phyloP scores from a whole-genome alignment of 805 yeast species.

The Yamadazyma takamatsuzukensis region DNA sequence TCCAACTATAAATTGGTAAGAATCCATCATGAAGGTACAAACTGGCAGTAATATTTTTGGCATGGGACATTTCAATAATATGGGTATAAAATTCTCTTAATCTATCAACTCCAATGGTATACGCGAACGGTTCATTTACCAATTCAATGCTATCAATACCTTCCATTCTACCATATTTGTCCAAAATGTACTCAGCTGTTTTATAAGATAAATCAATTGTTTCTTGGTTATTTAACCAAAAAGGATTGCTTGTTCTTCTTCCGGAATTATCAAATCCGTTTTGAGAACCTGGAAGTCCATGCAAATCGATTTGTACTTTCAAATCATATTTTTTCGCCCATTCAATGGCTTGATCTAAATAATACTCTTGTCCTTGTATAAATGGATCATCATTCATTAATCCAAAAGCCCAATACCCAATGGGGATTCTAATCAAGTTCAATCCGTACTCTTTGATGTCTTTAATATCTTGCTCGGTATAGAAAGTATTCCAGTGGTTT shows the following conservation, averaged over 20 bases:
- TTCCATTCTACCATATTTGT: slow-evolving; percentile 33
- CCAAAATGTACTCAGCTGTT: slow-evolving; percentile 31
- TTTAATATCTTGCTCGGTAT: slow-evolving; percentile 55
- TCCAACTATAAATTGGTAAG: slow-evolving; percentile 52
- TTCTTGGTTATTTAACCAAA: slow-evolving; percentile 29
- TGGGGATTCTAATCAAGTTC: slow-evolving; percentile 68
- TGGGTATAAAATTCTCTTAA: slow-evolving; percentile 24
- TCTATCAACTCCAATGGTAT: slow-evolving; percentile 17
- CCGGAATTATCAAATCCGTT: slow-evolving; percentile 89
- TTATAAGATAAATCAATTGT: slow-evolving; percentile 25
- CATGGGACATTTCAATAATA: slow-evolving; percentile 30
- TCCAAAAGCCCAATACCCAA: slow-evolving; percentile 81
- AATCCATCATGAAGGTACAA: slow-evolving; percentile 69
- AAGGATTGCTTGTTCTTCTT: slow-evolving; percentile 43
- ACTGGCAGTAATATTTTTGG: slow-evolving; percentile 30
- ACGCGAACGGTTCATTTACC: slow-evolving; percentile 38
- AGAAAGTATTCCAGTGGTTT: slow-evolving; percentile 57
- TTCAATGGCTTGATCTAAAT: slow-evolving; percentile 59
- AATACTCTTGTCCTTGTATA: slow-evolving; percentile 63
- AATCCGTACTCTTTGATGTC: slow-evolving; percentile 52
- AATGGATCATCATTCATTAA: slow-evolving; percentile 52
- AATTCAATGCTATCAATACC: slow-evolving; percentile 38
- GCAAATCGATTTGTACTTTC: slow-evolving; percentile 73
- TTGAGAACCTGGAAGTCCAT: slow-evolving; percentile 83
- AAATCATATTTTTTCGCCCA: slow-evolving; percentile 65